These are phyloP conservation scores for Begonia masoniana DNA, from an alignment of 306 rosid genomes.

Conservation along the genomic window DNA sequence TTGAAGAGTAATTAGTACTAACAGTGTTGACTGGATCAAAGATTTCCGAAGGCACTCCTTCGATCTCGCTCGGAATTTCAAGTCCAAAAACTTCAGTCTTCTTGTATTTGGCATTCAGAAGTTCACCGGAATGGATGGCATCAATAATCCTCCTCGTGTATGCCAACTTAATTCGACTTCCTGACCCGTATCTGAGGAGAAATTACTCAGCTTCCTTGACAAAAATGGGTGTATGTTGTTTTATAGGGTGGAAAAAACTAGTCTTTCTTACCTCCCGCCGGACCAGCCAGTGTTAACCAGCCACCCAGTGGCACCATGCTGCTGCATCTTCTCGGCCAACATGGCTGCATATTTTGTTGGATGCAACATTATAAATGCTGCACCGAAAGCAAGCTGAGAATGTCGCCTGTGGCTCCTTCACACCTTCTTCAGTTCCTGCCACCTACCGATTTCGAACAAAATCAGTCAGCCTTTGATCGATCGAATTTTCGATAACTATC, in stretches of 20 bases:
- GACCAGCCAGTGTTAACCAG: constrained; percentile 98
- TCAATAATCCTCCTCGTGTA: constrained; percentile 79
- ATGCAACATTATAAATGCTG: constrained; percentile 87
- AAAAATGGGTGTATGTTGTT: not conserved
- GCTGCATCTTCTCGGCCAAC: constrained; percentile 86
- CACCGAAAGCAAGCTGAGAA: constrained; percentile 94
- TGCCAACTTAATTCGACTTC: constrained; percentile 60
- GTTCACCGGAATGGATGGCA: constrained; percentile 72
- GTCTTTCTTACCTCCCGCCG: constrained; percentile 49
- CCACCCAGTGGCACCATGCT: constrained; percentile 87
- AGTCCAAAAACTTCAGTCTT: constrained; percentile 71
- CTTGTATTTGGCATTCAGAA: constrained; percentile 35
- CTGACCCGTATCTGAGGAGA: constrained; percentile 53
- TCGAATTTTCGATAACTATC: too few relatives aligned
- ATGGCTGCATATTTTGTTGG: constrained; percentile 87
- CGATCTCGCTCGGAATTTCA: constrained; percentile 56
- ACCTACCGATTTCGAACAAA: constrained; percentile 26
- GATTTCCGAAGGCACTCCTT: constrained; percentile 73
- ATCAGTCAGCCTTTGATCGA: too few relatives aligned
- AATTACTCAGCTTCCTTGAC: not conserved
- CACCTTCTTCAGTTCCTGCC: constrained; percentile 87
- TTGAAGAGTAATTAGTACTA: constrained; percentile 17
- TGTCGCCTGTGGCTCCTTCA: constrained; percentile 94
- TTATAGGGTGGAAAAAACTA: not conserved
- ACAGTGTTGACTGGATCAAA: constrained; percentile 70